Evolutionary conservation across 805 yeast species (phyloP), one percentile per base, ranked within the genome.

Genomic region (Yamadazyma sp.): DNA sequence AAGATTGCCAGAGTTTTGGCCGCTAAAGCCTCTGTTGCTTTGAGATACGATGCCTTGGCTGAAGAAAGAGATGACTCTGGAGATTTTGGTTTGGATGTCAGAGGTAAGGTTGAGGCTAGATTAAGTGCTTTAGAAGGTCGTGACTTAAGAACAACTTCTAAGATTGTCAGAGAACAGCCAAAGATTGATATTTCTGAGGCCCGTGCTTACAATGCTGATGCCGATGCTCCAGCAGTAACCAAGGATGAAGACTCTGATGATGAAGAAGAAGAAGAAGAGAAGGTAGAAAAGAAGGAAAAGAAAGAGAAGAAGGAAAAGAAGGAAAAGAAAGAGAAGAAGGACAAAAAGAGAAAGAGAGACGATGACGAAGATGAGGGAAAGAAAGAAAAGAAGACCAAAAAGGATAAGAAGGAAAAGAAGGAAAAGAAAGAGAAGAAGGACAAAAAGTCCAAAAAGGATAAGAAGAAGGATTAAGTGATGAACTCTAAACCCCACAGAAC

Each of bases 1-100:
- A 93, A 90, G 75, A 88, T 93, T 62, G 98, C 99, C 42, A 84
- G 99, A 74, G 96, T 93, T 52, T 78, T 93, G 48, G 99, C 99
- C 54, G 98, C 98, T 43, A 93, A 93, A 74, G 95, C 97, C 51
- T 95, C 99, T 39, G 95, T 93, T 55, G 86, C 96, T 46, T 74
- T 91, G 53, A 86, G 99, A 75, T 91, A 85, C 64, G 99, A 93
- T 71, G 95, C 97, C 21, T 74, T 93, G 45, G 84, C 97, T 48
- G 99, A 93, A 73, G 98, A 93, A 55, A 81, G 97, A 67, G 95
- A 88, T 53, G 98, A 93, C 58, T 78, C 87, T 46, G 96, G 97
- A 48, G 95, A 90, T 53, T 76, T 90, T 56, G 99, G 99, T 58
- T 73, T 87, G 52, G 84, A 82, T 51, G 91, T 85, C 51, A 82